These are phyloP conservation scores for Pterocarpus santalinus DNA, from an alignment of 306 rosid species.

Conservation along the genomic window DNA sequence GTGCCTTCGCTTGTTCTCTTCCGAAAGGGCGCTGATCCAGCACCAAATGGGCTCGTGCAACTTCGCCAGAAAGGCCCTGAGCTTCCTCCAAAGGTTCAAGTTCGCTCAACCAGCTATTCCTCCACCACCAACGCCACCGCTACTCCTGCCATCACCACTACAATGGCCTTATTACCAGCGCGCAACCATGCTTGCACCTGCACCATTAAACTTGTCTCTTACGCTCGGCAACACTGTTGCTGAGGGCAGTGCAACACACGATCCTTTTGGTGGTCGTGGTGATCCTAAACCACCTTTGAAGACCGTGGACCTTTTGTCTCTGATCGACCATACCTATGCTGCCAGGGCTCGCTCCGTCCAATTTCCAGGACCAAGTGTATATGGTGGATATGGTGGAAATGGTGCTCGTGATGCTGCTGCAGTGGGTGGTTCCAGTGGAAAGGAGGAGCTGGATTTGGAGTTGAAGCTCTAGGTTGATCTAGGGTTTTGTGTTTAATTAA, in stretches of 20 bases:
- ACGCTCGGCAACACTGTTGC: not conserved
- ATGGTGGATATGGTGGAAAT: too few relatives aligned
- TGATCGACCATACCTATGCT: not conserved
- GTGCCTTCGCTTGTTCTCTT: not conserved
- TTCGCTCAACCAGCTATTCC: not conserved
- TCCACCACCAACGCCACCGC: not conserved
- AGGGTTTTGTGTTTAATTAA: not conserved
- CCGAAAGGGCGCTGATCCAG: not conserved
- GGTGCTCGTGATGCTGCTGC: too few relatives aligned
- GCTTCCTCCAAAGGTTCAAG: not conserved
- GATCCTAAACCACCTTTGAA: not conserved
- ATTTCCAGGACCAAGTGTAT: too few relatives aligned
- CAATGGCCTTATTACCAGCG: not conserved
- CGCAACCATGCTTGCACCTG: not conserved
- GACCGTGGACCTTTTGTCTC: not conserved
- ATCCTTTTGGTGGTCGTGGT: not conserved
- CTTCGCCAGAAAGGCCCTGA: not conserved
- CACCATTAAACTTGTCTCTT: not conserved
- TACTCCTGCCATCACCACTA: not conserved
- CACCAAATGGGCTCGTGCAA: not conserved
- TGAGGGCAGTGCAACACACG: not conserved
- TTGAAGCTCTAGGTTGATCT: slow-evolving; percentile 8
- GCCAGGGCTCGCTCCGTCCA: too few relatives aligned
- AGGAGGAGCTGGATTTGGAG: not conserved
- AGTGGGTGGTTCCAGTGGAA: not conserved